Percentiles rank a stretch among this genome's conserved stretches.
Evolutionary conservation across 768 basidiomycete species (phyloP).

Genomic region (Mycena belliarum): DNA sequence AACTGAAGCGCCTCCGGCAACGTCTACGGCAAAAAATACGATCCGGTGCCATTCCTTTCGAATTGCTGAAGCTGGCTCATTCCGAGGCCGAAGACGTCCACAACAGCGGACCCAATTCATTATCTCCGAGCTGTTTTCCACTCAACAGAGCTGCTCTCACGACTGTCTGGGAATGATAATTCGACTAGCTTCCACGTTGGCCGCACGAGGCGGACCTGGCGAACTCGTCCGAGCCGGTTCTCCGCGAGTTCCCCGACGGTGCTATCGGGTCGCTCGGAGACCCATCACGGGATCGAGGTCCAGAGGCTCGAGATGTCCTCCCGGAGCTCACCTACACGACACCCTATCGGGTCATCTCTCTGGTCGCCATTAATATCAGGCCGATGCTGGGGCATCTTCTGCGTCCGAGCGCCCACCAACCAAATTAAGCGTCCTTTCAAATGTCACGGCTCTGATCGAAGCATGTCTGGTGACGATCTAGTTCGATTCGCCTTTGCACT

Average conservation of each 20-base stretch:
- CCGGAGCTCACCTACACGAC: neutral
- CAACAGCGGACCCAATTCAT: neutral
- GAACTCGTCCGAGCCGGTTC: constrained; percentile 16
- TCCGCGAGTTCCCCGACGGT: constrained; percentile 16
- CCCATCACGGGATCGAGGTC: neutral
- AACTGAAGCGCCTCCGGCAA: too few species aligned
- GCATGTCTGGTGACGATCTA: constrained; percentile 17
- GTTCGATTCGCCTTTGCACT: constrained; percentile 16
- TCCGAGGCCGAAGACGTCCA: neutral
- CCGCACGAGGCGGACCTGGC: constrained; percentile 17
- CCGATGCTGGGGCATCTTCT: neutral
- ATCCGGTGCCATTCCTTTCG: neutral
- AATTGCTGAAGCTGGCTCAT: too few species aligned
- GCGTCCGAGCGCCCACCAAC: neutral
- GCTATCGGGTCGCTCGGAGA: neutral
- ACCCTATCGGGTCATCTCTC: constrained; percentile 13
- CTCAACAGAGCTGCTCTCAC: constrained; percentile 1
- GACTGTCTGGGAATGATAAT: constrained; percentile 8
- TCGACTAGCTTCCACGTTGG: neutral
- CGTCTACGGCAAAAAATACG: too few species aligned
- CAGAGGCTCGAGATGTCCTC: neutral
- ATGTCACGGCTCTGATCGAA: constrained; percentile 19
- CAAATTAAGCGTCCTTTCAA: constrained; percentile 1
- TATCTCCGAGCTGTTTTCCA: neutral
- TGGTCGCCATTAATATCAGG: neutral